Percentiles rank a stretch among this genome's conserved stretches.
Conservation (phyloP, 495 filamentous ascomycete species). For the Hyaloscypha variabilis region DNA sequence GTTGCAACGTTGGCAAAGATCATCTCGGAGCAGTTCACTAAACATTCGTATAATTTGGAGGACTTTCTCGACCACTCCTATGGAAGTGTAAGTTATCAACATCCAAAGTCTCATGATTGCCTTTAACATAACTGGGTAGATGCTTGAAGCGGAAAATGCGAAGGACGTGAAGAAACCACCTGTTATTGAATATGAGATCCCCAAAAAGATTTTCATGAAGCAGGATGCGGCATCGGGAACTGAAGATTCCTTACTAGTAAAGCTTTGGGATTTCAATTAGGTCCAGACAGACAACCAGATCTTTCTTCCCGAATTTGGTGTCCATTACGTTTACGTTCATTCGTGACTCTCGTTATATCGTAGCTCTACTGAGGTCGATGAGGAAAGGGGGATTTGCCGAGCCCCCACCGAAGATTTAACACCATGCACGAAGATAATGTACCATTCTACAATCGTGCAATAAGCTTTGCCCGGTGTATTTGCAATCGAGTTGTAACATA, state of each 20-base stretch:
- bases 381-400: background rate
- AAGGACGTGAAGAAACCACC: slow-evolving; percentile 83
- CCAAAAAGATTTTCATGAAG: slow-evolving; percentile 79
- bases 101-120: background rate
- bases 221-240: slow-evolving; percentile 46
- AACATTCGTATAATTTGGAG: slow-evolving; percentile 87
- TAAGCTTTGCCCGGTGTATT: too few species aligned
- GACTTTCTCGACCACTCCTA: slow-evolving; percentile 98
- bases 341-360: background rate
- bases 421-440: background rate
- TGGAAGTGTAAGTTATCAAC: slow-evolving; percentile 66
- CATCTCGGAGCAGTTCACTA: slow-evolving; percentile 96
- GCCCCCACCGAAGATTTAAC: background rate
- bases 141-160: slow-evolving; percentile 79
- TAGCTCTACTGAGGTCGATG: background rate
- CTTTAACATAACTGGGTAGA: slow-evolving; percentile 39
- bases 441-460: too few species aligned
- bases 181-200: slow-evolving; percentile 91
- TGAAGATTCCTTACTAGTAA: slow-evolving; percentile 49
- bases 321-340: background rate
- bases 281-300: background rate
- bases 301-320: too few species aligned
- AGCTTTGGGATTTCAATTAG: slow-evolving; percentile 56
- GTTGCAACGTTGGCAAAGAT: slow-evolving; percentile 93
- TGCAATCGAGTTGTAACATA: background rate